A percentile compares a stretch with the other conserved stretches of the same genome.
phyloP scores from a whole-genome alignment of 768 basidiomycete species.

The Russula abietina region DNA sequence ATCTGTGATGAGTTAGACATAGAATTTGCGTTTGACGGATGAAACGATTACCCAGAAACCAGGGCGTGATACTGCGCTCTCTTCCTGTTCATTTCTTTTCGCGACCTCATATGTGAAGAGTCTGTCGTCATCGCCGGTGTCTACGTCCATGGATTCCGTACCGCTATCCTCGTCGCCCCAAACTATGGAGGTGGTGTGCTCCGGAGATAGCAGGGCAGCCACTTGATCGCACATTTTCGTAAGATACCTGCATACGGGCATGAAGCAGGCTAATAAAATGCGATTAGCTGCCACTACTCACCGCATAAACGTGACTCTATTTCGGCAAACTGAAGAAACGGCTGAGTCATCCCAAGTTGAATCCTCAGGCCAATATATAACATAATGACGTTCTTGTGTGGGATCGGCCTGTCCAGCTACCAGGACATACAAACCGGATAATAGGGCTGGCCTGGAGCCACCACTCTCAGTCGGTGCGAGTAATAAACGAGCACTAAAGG shows the following conservation, averaged over 20 bases:
- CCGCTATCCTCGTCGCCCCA: constrained; percentile 36
- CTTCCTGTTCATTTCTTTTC: constrained; percentile 51
- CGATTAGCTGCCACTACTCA: constrained; percentile 24
- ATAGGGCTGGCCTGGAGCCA: constrained; percentile 30
- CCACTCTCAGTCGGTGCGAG: constrained; percentile 19
- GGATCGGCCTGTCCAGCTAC: constrained; percentile 16
- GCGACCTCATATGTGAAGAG: constrained; percentile 49
- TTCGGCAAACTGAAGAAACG: constrained; percentile 39
- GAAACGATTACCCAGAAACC: constrained; percentile 41
- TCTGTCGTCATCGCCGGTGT: constrained; percentile 41
- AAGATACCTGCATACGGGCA: constrained; percentile 41
- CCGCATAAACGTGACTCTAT: constrained; percentile 60
- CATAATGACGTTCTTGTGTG: constrained; percentile 34
- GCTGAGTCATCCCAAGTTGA: constrained; percentile 53
- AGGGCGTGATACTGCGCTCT: constrained; percentile 37
- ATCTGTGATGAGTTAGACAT: background rate
- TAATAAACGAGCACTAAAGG: constrained; percentile 26
- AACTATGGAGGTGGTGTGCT: constrained; percentile 41
- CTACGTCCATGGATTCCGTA: constrained; percentile 31
- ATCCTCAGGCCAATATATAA: constrained; percentile 30
- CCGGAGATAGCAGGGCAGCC: constrained; percentile 43
- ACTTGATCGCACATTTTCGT: constrained; percentile 55
- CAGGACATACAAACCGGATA: constrained; percentile 49
- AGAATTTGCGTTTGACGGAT: background rate
- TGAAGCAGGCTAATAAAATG: background rate